Conservation (phyloP, 2,329 filamentous ascomycete species). For the Periconia sp. region DNA sequence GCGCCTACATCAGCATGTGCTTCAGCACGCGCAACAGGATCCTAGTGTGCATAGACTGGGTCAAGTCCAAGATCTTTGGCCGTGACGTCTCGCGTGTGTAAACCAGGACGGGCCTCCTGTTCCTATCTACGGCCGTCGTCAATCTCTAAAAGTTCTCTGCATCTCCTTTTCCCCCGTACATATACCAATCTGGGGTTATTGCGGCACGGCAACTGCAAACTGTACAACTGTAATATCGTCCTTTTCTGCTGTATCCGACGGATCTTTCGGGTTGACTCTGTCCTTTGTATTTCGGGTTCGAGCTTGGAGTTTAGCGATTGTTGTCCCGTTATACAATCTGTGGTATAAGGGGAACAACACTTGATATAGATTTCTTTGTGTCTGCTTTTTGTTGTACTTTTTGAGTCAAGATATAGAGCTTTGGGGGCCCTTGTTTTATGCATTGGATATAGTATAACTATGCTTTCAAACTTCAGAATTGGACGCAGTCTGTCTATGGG, state of each 20-base stretch:
- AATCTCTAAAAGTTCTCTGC: background rate
- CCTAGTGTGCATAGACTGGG: slow-evolving; percentile 91
- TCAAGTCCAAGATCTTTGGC: slow-evolving; percentile 96
- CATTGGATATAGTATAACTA: too few relatives aligned
- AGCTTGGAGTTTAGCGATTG: background rate
- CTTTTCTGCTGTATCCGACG: background rate
- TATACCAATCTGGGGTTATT: background rate
- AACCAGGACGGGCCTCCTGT: background rate
- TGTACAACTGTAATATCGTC: background rate
- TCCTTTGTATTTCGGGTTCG: background rate
- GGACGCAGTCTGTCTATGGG: too few relatives aligned
- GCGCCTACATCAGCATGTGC: slow-evolving; percentile 98
- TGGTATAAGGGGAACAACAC: too few relatives aligned
- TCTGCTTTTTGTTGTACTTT: too few relatives aligned
- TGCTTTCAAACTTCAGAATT: too few relatives aligned
- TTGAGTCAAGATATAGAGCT: too few relatives aligned
- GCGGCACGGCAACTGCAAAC: too few relatives aligned
- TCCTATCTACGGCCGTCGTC: background rate
- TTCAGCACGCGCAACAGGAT: slow-evolving; percentile 98
- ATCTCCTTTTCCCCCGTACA: background rate
- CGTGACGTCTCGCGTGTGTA: slow-evolving; percentile 85
- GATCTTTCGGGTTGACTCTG: too few relatives aligned
- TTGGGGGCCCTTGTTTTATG: too few relatives aligned
- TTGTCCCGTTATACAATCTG: too few relatives aligned
- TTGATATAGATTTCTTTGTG: too few relatives aligned